Conservation (phyloP, 2,329 filamentous ascomycete species). For the Zelopaecilomyces penicillatus region DNA sequence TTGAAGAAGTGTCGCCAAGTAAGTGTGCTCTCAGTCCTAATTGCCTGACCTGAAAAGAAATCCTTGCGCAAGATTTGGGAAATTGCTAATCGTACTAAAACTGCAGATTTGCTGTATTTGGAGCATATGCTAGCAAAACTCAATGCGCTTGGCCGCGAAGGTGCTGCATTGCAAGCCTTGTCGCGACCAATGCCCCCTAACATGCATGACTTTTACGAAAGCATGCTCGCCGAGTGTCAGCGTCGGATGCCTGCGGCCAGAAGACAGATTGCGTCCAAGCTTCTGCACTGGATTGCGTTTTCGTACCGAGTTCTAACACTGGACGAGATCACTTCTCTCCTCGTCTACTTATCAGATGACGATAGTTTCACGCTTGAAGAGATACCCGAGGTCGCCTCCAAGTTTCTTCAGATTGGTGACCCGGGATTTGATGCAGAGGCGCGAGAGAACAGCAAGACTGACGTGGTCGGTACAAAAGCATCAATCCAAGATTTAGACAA, state of each 20-base stretch:
- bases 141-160: slow-evolving; percentile 23
- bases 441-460: neutral
- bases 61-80: neutral
- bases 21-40: slow-evolving; percentile 3
- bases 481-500: slow-evolving; percentile 15
- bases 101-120: slow-evolving; percentile 25
- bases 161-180: slow-evolving; percentile 21
- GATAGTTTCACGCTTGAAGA: slow-evolving; percentile 18
- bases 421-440: slow-evolving; percentile 16
- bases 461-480: slow-evolving; percentile 3
- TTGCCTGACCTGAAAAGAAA: too few relatives aligned
- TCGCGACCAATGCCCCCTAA: slow-evolving; percentile 15
- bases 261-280: slow-evolving; percentile 11
- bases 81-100: neutral
- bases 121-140: slow-evolving; percentile 25
- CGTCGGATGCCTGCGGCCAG: slow-evolving; percentile 13
- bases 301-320: slow-evolving; percentile 15
- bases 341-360: slow-evolving; percentile 12
- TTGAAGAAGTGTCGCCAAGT: slow-evolving; percentile 24
- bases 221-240: slow-evolving; percentile 16
- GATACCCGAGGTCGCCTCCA: slow-evolving; percentile 16
- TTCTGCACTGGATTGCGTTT: slow-evolving; percentile 22
- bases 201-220: slow-evolving; percentile 20
- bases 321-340: slow-evolving; percentile 14
- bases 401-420: slow-evolving; percentile 18